phyloP scores from a whole-genome alignment of 306 rosid genomes.

The Canavalia ensiformis region DNA sequence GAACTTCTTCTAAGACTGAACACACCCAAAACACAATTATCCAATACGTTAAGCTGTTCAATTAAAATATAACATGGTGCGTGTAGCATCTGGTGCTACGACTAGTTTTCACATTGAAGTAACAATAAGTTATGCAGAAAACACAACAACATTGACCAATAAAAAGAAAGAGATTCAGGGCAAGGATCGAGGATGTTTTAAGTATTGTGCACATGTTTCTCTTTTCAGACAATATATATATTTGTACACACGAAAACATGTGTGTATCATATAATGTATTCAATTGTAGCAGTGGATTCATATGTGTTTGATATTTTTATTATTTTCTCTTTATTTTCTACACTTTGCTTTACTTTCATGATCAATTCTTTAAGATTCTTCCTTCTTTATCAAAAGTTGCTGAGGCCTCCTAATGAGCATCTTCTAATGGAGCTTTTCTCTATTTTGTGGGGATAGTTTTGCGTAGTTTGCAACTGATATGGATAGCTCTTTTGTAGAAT shows the following conservation, averaged over 20 bases:
- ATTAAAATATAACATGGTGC: constrained; percentile 8
- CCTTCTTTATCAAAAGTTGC: constrained; percentile 26
- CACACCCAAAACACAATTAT: constrained; percentile 4
- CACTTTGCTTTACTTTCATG: constrained; percentile 35
- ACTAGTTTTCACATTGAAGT: not conserved
- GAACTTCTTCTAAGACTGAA: not conserved
- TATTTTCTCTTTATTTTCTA: constrained; percentile 21
- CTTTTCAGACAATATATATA: constrained; percentile 7
- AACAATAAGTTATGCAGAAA: constrained; percentile 15
- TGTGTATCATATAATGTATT: constrained; percentile 14
- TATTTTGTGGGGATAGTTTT: constrained; percentile 17
- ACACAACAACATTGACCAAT: constrained; percentile 3
- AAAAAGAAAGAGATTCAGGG: not conserved
- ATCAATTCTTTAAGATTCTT: constrained; percentile 24
- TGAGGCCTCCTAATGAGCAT: constrained; percentile 36
- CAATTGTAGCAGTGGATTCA: constrained; percentile 14
- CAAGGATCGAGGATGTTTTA: not conserved
- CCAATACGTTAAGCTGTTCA: constrained; percentile 15
- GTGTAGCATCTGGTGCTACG: constrained; percentile 40
- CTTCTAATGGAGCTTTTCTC: constrained; percentile 31
- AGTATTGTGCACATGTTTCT: constrained; percentile 35
- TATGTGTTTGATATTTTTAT: not conserved
- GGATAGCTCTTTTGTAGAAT: constrained; percentile 29
- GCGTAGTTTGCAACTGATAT: constrained; percentile 18
- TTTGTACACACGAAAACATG: constrained; percentile 14